phyloP scores from a whole-genome alignment of 768 basidiomycete species.

The Dictyophora rubrovolvata region DNA sequence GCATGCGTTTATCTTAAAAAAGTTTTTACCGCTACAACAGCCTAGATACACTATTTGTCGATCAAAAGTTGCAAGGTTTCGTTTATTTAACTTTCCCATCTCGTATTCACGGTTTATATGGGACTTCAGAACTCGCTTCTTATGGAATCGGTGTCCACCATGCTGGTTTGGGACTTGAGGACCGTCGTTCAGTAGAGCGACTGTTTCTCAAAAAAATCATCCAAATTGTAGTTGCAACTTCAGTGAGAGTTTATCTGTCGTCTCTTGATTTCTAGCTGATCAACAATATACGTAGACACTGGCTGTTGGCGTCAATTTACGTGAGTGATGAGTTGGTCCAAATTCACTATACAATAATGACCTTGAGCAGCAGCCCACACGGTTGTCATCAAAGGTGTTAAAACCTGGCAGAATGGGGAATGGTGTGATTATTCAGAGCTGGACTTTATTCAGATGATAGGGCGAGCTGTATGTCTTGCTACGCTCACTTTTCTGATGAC shows the following conservation, averaged over 20 bases:
- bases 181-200: slow-evolving; percentile 65
- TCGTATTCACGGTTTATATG: background rate
- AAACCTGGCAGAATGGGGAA: slow-evolving; percentile 58
- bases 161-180: slow-evolving; percentile 69
- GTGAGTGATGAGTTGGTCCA: slow-evolving; percentile 32
- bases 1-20: background rate
- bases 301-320: slow-evolving; percentile 93
- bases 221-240: slow-evolving; percentile 70
- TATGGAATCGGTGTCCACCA: slow-evolving; percentile 86
- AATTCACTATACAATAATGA: background rate
- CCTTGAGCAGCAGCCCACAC: slow-evolving; percentile 67
- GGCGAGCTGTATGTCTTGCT: slow-evolving; percentile 59
- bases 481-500: background rate
- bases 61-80: slow-evolving; percentile 57
- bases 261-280: background rate
- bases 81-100: background rate
- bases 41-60: slow-evolving; percentile 45
- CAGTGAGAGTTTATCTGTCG: slow-evolving; percentile 36
- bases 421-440: slow-evolving; percentile 82
- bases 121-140: slow-evolving; percentile 44
- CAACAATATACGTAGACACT: slow-evolving; percentile 52
- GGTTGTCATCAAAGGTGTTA: slow-evolving; percentile 88
- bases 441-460: slow-evolving; percentile 94
- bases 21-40: slow-evolving; percentile 27
- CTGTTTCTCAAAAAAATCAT: slow-evolving; percentile 57